phyloP scores from a whole-genome alignment of 2,329 filamentous ascomycete genomes.

The Fusarium sp. region DNA sequence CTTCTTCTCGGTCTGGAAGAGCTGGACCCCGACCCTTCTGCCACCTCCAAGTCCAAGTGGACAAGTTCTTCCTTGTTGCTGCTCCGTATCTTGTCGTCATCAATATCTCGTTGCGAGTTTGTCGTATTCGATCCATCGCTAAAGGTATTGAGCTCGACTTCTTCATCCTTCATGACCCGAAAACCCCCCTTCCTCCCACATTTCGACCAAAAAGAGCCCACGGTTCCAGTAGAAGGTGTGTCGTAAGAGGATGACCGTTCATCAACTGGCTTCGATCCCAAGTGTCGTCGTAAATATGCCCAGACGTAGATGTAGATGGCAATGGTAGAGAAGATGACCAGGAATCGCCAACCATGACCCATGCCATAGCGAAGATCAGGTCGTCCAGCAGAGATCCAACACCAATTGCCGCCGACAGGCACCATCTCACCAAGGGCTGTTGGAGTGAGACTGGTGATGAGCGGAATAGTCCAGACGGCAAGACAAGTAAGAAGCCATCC shows the following conservation, averaged over 20 bases:
- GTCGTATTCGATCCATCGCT: not conserved
- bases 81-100: not conserved
- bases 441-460: constrained; percentile 35
- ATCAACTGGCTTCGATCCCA: not conserved
- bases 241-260: not conserved
- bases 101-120: not conserved
- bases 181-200: constrained; percentile 19
- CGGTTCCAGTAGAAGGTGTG: constrained; percentile 8
- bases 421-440: constrained; percentile 35
- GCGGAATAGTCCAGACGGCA: constrained; percentile 34
- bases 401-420: constrained; percentile 60
- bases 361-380: constrained; percentile 57
- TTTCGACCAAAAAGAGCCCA: constrained; percentile 10
- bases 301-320: constrained; percentile 57
- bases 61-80: constrained; percentile 1
- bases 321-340: constrained; percentile 55
- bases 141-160: constrained; percentile 24
- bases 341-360: constrained; percentile 59
- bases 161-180: constrained; percentile 21
- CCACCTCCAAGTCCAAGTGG: not conserved
- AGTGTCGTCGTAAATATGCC: constrained; percentile 29
- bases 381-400: constrained; percentile 57
- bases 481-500: constrained; percentile 29
- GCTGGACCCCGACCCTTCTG: constrained; percentile 3
- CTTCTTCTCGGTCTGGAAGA: not conserved